Evolutionary conservation across 1,284 basidiomycete genomes (phyloP).

Genomic region (Paramarasmius palmivorus): DNA sequence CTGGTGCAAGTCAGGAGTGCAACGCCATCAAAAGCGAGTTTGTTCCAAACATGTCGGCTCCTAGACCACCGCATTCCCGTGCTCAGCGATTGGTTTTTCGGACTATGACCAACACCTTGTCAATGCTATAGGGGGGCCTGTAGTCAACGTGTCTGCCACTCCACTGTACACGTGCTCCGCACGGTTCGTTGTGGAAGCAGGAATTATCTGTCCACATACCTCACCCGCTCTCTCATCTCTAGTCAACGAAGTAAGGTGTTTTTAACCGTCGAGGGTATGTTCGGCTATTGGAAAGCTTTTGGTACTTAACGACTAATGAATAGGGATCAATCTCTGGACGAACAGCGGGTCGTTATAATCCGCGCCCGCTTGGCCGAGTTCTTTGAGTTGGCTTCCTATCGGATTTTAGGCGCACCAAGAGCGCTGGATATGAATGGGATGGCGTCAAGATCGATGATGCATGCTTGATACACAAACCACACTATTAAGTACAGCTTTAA

Average conservation of each 20-base stretch:
- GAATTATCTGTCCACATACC: conserved; percentile 71
- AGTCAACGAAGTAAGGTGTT: conserved; percentile 71
- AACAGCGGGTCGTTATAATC: conserved; percentile 72
- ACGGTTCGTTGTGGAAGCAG: conserved; percentile 71
- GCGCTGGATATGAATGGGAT: conserved; percentile 81
- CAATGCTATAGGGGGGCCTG: neutral
- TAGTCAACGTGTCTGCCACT: conserved; percentile 20
- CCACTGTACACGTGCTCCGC: conserved; percentile 15
- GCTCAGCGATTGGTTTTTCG: conserved; percentile 42
- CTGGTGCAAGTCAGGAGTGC: conserved; percentile 10
- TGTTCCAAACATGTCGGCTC: conserved; percentile 5
- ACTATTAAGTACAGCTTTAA: conserved; percentile 71
- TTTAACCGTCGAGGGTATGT: conserved; percentile 73
- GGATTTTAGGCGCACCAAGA: conserved; percentile 56
- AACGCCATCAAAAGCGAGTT: conserved; percentile 12
- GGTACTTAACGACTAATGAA: conserved; percentile 9
- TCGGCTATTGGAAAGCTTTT: conserved; percentile 9
- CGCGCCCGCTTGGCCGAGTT: conserved; percentile 54
- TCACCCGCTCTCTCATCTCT: conserved; percentile 66
- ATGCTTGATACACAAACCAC: conserved; percentile 69
- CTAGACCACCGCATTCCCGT: conserved; percentile 3
- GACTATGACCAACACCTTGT: conserved; percentile 43
- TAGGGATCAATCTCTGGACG: conserved; percentile 81
- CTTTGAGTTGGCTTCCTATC: conserved; percentile 67
- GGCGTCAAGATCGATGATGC: conserved; percentile 73